phyloP scores from a whole-genome alignment of 441 rosid genomes.

The Syzygium syzygioides region DNA sequence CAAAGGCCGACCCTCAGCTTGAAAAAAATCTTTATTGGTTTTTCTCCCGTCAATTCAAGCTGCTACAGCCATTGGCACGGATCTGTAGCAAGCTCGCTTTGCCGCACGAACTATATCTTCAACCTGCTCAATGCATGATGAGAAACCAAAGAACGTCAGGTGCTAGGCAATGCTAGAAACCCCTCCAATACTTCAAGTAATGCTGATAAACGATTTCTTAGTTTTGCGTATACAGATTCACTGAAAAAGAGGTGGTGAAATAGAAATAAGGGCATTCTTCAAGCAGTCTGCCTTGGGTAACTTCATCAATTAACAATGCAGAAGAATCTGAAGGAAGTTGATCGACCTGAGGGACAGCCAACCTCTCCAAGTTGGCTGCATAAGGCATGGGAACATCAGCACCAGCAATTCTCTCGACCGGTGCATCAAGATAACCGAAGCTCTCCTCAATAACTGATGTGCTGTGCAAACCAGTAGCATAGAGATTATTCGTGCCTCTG shows the following conservation, averaged over 20 bases:
- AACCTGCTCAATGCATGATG: slow-evolving; percentile 28
- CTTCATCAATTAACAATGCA: background rate
- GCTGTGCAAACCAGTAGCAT: background rate
- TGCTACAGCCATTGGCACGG: slow-evolving; percentile 41
- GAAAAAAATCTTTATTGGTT: background rate
- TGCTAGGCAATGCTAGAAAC: background rate
- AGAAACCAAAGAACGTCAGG: background rate
- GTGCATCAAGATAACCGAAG: slow-evolving; percentile 18
- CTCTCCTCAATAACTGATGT: slow-evolving; percentile 18
- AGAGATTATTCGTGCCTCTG: background rate
- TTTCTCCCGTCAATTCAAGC: slow-evolving; percentile 18
- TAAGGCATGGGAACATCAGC: slow-evolving; percentile 21
- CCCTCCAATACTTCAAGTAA: background rate
- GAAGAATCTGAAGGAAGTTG: background rate
- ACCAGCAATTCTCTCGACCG: slow-evolving; percentile 13
- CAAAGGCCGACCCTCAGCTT: background rate
- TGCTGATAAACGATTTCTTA: background rate
- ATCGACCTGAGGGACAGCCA: slow-evolving; percentile 15
- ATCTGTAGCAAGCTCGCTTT: slow-evolving; percentile 73
- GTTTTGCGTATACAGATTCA: background rate
- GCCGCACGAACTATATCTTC: slow-evolving; percentile 79
- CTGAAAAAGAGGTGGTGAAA: background rate
- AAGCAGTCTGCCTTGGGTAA: background rate
- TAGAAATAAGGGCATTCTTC: background rate
- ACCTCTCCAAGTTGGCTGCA: slow-evolving; percentile 14